Evolutionary conservation across 1,139 yeast genomes (phyloP).

Genomic region (Pichia sp.): DNA sequence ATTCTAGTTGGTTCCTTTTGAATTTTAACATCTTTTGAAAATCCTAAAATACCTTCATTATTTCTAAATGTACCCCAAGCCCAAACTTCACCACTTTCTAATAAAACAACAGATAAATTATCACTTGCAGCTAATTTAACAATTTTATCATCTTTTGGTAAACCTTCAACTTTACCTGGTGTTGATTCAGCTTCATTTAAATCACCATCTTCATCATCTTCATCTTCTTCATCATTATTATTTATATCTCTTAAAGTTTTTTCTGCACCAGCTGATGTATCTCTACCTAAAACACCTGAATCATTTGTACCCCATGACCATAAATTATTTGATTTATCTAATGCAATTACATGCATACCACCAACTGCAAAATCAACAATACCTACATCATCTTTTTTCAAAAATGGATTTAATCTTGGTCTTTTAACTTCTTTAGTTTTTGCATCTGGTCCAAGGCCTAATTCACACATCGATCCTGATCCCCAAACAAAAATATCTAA

Average conservation of each 20-base stretch:
- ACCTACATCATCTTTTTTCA: conserved; percentile 54
- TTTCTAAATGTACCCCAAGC: conserved; percentile 98
- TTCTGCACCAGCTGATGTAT: conserved; percentile 50
- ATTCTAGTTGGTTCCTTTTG: conserved; percentile 68
- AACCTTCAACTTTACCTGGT: conserved; percentile 66
- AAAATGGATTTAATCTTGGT: conserved; percentile 81
- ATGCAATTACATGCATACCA: conserved; percentile 88
- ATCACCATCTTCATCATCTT: conserved; percentile 58
- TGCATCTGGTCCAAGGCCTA: conserved; percentile 88
- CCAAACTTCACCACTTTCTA: conserved; percentile 79
- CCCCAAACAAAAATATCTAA: conserved; percentile 92
- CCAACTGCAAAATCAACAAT: conserved; percentile 88
- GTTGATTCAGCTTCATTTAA: conserved; percentile 85
- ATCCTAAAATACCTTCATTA: conserved; percentile 88
- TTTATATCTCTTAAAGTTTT: conserved; percentile 60
- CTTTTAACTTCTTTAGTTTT: conserved; percentile 89
- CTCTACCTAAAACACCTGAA: conserved; percentile 88
- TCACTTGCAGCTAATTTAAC: conserved; percentile 92
- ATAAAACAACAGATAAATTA: conserved; percentile 74
- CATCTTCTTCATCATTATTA: conserved; percentile 34
- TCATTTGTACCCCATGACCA: conserved; percentile 99
- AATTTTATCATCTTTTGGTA: conserved; percentile 53
- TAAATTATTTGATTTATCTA: conserved; percentile 63
- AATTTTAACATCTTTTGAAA: conserved; percentile 54
- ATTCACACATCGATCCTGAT: conserved; percentile 93